Percentiles rank a stretch among this genome's conserved stretches.
Conservation (phyloP, 495 filamentous ascomycete species). For the Podospora australis region DNA sequence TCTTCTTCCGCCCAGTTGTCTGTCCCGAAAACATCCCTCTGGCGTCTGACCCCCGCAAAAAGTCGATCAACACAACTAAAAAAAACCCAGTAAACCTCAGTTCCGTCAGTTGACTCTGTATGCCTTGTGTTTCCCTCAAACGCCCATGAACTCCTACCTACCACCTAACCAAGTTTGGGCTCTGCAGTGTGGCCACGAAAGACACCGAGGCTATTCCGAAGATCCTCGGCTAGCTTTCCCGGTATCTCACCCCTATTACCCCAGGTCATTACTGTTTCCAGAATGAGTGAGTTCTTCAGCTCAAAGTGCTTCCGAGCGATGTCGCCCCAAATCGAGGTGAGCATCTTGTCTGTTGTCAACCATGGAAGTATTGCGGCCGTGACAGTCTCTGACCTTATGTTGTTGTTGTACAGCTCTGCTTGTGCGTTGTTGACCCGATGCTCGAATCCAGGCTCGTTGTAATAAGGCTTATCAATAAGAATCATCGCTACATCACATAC, state of each 20-base stretch:
- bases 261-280: constrained; percentile 13
- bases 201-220: not conserved
- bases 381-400: constrained; percentile 34
- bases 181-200: too few relatives aligned
- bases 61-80: not conserved
- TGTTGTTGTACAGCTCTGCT: constrained; percentile 31
- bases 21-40: too few relatives aligned
- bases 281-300: not conserved
- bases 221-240: not conserved
- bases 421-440: constrained; percentile 9
- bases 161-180: too few relatives aligned
- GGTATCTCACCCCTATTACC: not conserved
- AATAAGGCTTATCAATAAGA: constrained; percentile 49
- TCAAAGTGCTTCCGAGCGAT: constrained; percentile 20
- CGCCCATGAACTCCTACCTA: too few relatives aligned
- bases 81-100: too few relatives aligned
- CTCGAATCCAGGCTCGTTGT: constrained; percentile 52
- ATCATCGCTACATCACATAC: constrained; percentile 46
- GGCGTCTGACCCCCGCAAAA: not conserved
- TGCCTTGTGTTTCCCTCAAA: too few relatives aligned
- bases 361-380: constrained; percentile 43
- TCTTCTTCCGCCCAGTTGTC: too few relatives aligned
- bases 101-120: too few relatives aligned
- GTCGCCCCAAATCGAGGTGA: constrained; percentile 17
- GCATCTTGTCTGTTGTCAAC: constrained; percentile 21